phyloP scores from a whole-genome alignment of 306 rosid genomes.

The Lotus japonicus region DNA sequence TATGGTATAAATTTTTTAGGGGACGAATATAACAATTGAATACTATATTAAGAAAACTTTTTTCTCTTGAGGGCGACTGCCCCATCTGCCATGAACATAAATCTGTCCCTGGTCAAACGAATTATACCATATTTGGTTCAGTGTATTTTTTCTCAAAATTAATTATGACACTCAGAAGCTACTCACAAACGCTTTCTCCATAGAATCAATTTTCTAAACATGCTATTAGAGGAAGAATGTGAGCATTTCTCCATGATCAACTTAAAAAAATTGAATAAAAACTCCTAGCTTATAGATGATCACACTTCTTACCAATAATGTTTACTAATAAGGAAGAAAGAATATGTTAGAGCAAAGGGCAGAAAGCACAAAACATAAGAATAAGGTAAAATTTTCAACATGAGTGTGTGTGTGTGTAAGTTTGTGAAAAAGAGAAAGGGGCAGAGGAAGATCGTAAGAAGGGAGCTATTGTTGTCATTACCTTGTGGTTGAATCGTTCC shows the following conservation, averaged over 20 bases:
- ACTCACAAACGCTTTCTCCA: too few species aligned
- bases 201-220: too few species aligned
- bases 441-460: neutral
- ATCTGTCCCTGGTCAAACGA: neutral
- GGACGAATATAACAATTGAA: too few species aligned
- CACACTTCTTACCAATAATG: neutral
- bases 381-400: neutral
- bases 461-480: conserved; percentile 9
- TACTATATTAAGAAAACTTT: too few species aligned
- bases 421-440: neutral
- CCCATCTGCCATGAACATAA: too few species aligned
- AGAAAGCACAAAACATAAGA: neutral
- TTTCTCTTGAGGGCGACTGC: too few species aligned
- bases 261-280: neutral
- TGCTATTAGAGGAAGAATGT: neutral
- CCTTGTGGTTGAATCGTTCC: conserved; percentile 61
- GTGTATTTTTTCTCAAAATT: too few species aligned
- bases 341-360: neutral
- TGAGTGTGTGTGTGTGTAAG: neutral
- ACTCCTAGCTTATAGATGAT: conserved; percentile 2
- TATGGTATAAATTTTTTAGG: too few species aligned
- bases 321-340: neutral
- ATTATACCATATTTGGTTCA: neutral
- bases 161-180: too few species aligned
- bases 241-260: neutral